Evolutionary conservation across 139 green algal genomes (phyloP).

Genomic region (Astrephomene gubernaculifera): DNA sequence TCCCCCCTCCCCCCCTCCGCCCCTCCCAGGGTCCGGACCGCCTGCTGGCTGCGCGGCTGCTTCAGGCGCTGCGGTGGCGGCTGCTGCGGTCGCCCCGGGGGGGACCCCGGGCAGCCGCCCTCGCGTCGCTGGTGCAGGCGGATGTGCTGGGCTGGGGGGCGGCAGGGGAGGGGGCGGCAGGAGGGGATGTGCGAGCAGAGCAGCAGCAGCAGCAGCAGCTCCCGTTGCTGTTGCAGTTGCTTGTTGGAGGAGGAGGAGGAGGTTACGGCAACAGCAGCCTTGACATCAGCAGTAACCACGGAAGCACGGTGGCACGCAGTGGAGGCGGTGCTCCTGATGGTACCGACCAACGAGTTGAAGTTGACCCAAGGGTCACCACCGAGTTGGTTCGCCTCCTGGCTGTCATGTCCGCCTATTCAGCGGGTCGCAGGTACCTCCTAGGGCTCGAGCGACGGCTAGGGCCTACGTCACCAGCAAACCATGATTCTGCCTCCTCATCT

Average conservation of each 20-base stretch:
- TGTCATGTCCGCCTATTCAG: too few species aligned
- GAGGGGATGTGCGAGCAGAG: background rate
- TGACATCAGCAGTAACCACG: background rate
- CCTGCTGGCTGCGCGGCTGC: constrained; percentile 14
- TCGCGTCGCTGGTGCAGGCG: constrained; percentile 42
- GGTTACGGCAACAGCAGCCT: background rate
- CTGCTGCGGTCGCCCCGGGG: constrained; percentile 32
- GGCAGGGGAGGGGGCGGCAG: background rate
- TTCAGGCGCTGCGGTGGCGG: constrained; percentile 57
- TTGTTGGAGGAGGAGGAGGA: background rate
- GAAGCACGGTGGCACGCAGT: background rate
- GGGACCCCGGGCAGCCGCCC: constrained; percentile 35
- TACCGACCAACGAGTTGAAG: too few species aligned
- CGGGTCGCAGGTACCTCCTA: too few species aligned
- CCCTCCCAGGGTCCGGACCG: constrained; percentile 13
- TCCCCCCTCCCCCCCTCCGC: background rate
- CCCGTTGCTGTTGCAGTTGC: background rate
- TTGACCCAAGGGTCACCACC: too few species aligned
- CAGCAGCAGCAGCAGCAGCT: background rate
- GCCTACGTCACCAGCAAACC: too few species aligned
- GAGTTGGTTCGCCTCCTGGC: too few species aligned
- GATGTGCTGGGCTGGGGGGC: constrained; percentile 20
- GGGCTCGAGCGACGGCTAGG: too few species aligned
- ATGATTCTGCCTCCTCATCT: too few species aligned
- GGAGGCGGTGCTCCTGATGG: background rate